Percentiles rank a stretch among this genome's conserved stretches.
Conservation (phyloP, 495 filamentous ascomycete genomes). For the Parachaetomium inaequale region DNA sequence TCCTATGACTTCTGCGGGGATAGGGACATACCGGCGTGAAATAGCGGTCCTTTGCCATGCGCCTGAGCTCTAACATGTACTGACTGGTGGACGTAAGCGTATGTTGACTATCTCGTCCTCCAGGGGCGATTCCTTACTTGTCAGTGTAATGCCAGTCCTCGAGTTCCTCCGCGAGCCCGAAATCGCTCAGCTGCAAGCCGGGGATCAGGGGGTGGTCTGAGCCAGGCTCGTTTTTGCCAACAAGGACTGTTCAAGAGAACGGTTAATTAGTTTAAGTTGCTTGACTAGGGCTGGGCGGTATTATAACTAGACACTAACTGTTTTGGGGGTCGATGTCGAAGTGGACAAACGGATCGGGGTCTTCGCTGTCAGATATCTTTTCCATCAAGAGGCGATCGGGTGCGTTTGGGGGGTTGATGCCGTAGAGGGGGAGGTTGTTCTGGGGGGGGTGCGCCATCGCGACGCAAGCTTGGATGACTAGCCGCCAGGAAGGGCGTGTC, state of each 20-base stretch:
- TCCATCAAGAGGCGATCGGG: neutral
- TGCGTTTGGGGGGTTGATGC: neutral
- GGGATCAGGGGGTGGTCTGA: neutral
- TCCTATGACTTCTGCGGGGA: too few species aligned
- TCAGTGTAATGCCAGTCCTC: neutral
- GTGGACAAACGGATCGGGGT: neutral
- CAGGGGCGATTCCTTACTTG: neutral
- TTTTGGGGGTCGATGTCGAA: conserved; percentile 17
- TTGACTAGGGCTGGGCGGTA: too few species aligned
- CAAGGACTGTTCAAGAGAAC: neutral
- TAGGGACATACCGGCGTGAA: neutral
- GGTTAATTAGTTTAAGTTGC: neutral
- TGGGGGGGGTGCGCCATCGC: neutral
- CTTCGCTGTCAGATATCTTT: neutral
- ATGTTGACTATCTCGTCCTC: too few species aligned
- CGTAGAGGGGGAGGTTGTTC: too few species aligned
- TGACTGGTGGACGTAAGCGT: neutral
- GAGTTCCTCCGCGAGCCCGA: neutral
- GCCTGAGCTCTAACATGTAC: neutral
- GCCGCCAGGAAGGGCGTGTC: neutral
- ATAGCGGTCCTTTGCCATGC: neutral
- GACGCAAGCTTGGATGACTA: neutral
- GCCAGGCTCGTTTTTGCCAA: neutral
- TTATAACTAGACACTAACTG: neutral
- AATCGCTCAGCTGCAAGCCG: neutral